Evolutionary conservation across 2,329 filamentous ascomycete genomes (phyloP).

Genomic region (Claviceps cyperi): DNA sequence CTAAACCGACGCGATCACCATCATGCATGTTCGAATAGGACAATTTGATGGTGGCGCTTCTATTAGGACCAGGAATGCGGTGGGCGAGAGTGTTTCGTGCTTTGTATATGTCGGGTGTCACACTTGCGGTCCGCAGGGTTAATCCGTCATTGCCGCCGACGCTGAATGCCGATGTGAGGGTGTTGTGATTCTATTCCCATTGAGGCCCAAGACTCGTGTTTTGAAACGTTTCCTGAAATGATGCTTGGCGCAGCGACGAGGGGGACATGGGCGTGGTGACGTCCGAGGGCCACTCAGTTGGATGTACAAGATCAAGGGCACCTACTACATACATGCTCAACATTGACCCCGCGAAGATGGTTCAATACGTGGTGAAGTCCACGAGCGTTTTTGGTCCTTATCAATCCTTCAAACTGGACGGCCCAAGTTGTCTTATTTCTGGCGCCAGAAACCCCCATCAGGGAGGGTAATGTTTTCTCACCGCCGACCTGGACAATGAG

Average conservation of each 20-base stretch:
- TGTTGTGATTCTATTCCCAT: conserved; percentile 2
- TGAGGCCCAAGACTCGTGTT: not conserved
- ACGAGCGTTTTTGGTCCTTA: not conserved
- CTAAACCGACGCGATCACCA: not conserved
- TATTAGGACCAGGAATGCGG: not conserved
- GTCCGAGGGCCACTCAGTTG: not conserved
- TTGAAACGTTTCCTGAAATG: not conserved
- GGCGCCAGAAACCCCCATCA: not conserved
- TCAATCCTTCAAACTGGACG: not conserved
- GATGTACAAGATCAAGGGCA: conserved; percentile 1
- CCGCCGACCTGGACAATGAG: not conserved
- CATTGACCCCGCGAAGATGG: not conserved
- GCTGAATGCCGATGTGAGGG: not conserved
- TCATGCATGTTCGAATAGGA: not conserved
- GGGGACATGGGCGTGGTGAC: not conserved
- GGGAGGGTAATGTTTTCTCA: not conserved
- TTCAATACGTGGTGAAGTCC: not conserved
- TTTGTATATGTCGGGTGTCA: not conserved
- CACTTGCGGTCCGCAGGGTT: not conserved
- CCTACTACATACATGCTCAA: conserved; percentile 1
- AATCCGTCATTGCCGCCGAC: not conserved
- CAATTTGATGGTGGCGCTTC: not conserved
- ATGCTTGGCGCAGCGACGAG: not conserved
- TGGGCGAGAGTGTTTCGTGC: not conserved
- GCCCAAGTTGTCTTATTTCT: not conserved